A percentile compares a stretch with the other conserved stretches of the same genome.
Conservation (phyloP, 1,284 basidiomycete species). For the Trametes hirsuta region DNA sequence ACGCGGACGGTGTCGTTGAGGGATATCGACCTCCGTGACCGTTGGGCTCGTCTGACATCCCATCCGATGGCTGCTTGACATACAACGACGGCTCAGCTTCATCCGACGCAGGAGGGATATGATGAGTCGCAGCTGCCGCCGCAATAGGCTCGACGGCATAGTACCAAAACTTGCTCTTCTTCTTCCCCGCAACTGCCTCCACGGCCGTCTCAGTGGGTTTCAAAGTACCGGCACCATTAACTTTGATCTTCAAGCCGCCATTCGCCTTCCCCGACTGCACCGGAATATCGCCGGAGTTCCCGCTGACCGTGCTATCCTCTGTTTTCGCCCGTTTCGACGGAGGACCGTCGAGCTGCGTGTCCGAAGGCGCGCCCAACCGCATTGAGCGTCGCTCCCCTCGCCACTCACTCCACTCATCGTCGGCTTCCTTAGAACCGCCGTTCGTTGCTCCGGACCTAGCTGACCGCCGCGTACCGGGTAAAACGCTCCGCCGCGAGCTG, state of each 20-base stretch:
- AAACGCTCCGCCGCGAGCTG: constrained; percentile 39
- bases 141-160: constrained; percentile 75
- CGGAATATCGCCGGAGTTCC: constrained; percentile 43
- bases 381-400: constrained; percentile 74
- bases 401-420: constrained; percentile 60
- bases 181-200: constrained; percentile 73
- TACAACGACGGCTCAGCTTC: constrained; percentile 18
- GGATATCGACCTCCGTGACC: constrained; percentile 20
- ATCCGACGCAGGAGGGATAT: constrained; percentile 2
- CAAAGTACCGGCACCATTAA: constrained; percentile 57
- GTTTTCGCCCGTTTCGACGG: constrained; percentile 70
- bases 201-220: constrained; percentile 71
- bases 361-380: constrained; percentile 59
- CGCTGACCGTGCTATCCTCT: constrained; percentile 67
- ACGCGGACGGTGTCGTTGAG: constrained; percentile 21
- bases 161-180: constrained; percentile 81
- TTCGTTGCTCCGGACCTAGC: constrained; percentile 48
- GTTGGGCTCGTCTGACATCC: constrained; percentile 16
- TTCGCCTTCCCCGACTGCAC: constrained; percentile 27
- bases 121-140: constrained; percentile 11
- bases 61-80: constrained; percentile 11
- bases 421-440: constrained; percentile 54
- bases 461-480: constrained; percentile 60
- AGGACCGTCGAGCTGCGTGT: constrained; percentile 53
- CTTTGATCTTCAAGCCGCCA: constrained; percentile 39